Evolutionary conservation across 2,329 filamentous ascomycete genomes (phyloP).

Genomic region (Orbilia quercus): DNA sequence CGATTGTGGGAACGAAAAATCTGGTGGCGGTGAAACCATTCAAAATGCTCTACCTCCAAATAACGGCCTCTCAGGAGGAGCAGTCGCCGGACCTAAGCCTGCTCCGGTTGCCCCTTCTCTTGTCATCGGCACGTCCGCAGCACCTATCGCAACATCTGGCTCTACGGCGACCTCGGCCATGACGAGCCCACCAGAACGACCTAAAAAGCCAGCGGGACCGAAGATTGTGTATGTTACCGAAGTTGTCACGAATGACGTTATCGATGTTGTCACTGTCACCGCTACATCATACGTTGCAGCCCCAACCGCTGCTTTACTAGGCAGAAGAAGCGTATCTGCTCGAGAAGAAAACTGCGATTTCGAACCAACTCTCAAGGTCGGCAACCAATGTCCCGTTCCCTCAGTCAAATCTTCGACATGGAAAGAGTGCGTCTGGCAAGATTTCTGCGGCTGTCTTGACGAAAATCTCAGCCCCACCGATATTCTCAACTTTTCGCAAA

Average conservation of each 20-base stretch:
- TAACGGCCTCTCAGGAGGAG: constrained; percentile 6
- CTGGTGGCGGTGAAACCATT: constrained; percentile 36
- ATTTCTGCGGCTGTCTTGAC: constrained; percentile 47
- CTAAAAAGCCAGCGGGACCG: neutral
- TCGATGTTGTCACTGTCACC: constrained; percentile 30
- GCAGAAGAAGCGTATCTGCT: neutral
- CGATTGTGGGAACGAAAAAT: constrained; percentile 21
- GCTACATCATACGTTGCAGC: constrained; percentile 17
- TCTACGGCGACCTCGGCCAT: neutral
- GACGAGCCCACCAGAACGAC: neutral
- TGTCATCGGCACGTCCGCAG: neutral
- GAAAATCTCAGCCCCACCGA: constrained; percentile 36
- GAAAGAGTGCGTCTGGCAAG: constrained; percentile 43
- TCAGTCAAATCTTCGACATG: constrained; percentile 30
- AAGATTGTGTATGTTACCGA: constrained; percentile 37
- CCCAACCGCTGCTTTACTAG: neutral
- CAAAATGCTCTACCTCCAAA: constrained; percentile 4
- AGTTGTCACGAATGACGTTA: constrained; percentile 15
- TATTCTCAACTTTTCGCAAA: constrained; percentile 43
- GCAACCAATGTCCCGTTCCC: constrained; percentile 27
- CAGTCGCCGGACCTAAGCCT: constrained; percentile 26
- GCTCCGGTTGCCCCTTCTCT: constrained; percentile 6
- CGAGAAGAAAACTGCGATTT: constrained; percentile 28
- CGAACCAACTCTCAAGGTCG: constrained; percentile 32
- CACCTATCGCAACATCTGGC: neutral